Evolutionary conservation across 495 filamentous ascomycete species (phyloP), one percentile per base, ranked within the genome.

Genomic region (Neurospora sp.): DNA sequence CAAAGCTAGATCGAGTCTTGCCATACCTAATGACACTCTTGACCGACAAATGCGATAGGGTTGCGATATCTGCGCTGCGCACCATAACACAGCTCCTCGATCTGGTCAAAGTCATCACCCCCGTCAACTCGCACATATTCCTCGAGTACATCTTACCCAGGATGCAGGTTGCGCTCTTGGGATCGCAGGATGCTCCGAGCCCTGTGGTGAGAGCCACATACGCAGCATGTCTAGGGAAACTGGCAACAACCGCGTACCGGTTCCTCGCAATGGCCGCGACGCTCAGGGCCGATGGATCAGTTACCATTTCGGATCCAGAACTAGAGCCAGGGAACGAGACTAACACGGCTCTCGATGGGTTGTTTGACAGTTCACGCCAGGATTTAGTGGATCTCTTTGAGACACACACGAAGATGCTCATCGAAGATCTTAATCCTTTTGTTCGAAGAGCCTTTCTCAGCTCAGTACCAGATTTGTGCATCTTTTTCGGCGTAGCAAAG

Each of bases 41-140:
- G 22, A 90, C 89, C 75, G 96, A 99, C 80, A 87, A 90, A 70
- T 88, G 88, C 14, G 92, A 97, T 75, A 84, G 91, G 69, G 94
- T 98, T 35, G 93, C 92, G 73, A 87, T 96, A 35, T 89, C 93
- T 38, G 94, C 94, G 18, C 87, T 98, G 59, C 89, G 94, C 53
- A 90, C 93, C 9, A 84, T 98, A 76, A 93, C 94, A 3, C 94
- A 97, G 76, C 86, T 98, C 72, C 85, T 98, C 73, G 93, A 93
- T 77, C 87, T 97, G 75, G 93, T 99, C 18, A 88, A 88, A 20
- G 90, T 94, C 4, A 91, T 95, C 10, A 97, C 94, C 1, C 96
- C 95, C 0, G 91, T 98, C 69, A 99, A 99, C 80, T 94, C 95
- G 16, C 93, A 97, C 82, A 86, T 98, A 3, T 98, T 98, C 78